Base-by-base conservation (phyloP, 306 rosid species). In the Benincasa hispida region DNA sequence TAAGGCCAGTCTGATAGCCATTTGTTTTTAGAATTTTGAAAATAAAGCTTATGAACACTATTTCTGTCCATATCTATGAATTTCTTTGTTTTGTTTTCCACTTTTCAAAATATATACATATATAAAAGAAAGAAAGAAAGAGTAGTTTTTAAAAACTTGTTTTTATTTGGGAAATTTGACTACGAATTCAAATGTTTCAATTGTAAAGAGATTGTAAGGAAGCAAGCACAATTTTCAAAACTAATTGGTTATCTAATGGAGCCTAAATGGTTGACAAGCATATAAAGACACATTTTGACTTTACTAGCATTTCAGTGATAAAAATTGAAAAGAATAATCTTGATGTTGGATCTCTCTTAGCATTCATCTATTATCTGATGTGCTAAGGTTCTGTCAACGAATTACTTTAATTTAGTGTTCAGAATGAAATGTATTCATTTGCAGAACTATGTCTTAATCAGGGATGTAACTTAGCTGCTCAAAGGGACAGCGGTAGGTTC, bases 391-490 rank as follows among this genome's bases (percentile, higher is more conserved):
- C 39, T 69, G 35, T 10, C 55, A 22, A 21, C 35, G 6, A 28
- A 8, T 42, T 32, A 73, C 82, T 32, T 67, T 51, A 55, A 68
- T 47, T 47, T 25, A 14, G 21, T 15, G 53, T 45, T 45, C 76
- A 25, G 55, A 72, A 47, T 45, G 58, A 70, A 24, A 70, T 42
- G 17, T 72, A 48, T 48, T 72, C 59, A 72, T 76, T 72, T 82
- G 79, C 37, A 53, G 72, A 75, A 24, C n/a, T 76, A 8, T 76
- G 65, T 45, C 82, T 25, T 68, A 53, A 19, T 14, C 82, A 94
- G 99, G 97, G 99, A 62, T 94, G 98, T 87, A 90, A 94, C 80
- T 87, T 94, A 81, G 84, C 83, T 83, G 93, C 90, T 76, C 96
- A 88, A 77, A 94, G 93, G 80, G 95, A 90, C 74, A 85, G 57